Evolutionary conservation across 192 early-diverging fungal species (phyloP), one percentile per base, ranked within the genome.

Genomic region (Backusella morwellensis): DNA sequence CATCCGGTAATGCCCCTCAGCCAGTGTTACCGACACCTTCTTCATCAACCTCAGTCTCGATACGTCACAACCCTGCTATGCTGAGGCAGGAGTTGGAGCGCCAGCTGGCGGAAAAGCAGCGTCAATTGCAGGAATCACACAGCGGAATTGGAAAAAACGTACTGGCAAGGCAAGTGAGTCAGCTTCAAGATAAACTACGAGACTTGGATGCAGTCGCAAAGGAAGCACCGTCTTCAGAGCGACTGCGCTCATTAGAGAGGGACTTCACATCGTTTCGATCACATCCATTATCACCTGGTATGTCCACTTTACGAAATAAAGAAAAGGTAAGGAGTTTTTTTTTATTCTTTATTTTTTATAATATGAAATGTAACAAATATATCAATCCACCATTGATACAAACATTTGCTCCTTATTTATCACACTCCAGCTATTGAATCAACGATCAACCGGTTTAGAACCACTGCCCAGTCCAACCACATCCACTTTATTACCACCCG

Each of bases 391-490:
- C 17, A 54, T 19, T 54, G 1, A 52, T 52, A 52, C 19, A 52
- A 66, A 66, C 29, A 44, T 4, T 32, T 32, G 6, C 56, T 63
- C 66, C 34, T 42, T 70, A 44, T 75, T 21, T 70, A 17, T 36
- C 36, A 54, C 21, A 17, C 26, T 75, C 68, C 41, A 71, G 47
- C 44, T 70, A 50, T 67, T 68, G 78, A 54, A 50, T 72, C 36
- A 59, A 35, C 73, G 68, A 35, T 69, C 73, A 23, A 9, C 70
- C 15, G 73, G 73, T 23, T 40, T 79, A 41, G 80, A 82, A 72
- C 72, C 74, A 29, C 59, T 82, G 52, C 80, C 80, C 14, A 84
- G 75, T 44, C 78, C 82, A 34, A 73, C 76, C 11, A 54, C 82
- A 0, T 78, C 70, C 12, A 72, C 73, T 1, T 29, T 82, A 23